Percentiles rank a stretch among this genome's conserved stretches.
phyloP scores from a whole-genome alignment of 1,139 yeast species.

The Torulaspora pretoriensis region DNA sequence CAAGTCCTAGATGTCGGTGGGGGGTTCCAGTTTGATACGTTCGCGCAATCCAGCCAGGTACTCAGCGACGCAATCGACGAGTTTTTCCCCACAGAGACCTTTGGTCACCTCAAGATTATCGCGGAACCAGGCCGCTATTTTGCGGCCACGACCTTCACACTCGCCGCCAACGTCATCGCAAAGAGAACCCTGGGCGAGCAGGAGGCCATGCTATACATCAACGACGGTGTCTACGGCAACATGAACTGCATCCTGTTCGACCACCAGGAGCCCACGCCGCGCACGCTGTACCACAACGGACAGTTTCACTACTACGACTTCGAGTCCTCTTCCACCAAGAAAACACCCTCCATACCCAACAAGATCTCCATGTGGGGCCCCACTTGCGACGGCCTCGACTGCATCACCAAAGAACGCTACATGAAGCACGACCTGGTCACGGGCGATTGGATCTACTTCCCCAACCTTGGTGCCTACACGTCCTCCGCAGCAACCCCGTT shows the following conservation, averaged over 20 bases:
- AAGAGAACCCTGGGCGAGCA: constrained; percentile 46
- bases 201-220: constrained; percentile 61
- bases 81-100: constrained; percentile 48
- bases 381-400: constrained; percentile 94
- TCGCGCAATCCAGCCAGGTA: constrained; percentile 56
- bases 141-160: constrained; percentile 80
- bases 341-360: constrained; percentile 18
- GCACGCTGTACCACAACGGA: constrained; percentile 54
- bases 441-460: constrained; percentile 92
- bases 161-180: constrained; percentile 82
- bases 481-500: constrained; percentile 83
- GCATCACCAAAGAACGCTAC: constrained; percentile 53
- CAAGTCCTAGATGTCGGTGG: constrained; percentile 84
- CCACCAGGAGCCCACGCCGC: constrained; percentile 76
- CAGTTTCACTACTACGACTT: constrained; percentile 45
- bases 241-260: constrained; percentile 91
- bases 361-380: constrained; percentile 92
- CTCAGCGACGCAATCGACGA: constrained; percentile 54
- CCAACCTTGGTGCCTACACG: constrained; percentile 90
- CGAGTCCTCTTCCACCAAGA: constrained; percentile 20
- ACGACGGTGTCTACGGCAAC: constrained; percentile 95
- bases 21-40: constrained; percentile 73
- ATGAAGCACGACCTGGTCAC: constrained; percentile 61
- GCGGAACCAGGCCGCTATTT: constrained; percentile 95
- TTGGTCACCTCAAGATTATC: constrained; percentile 50